Percentiles rank a stretch among this genome's conserved stretches.
Conservation (phyloP, 1,284 basidiomycete genomes). For the Ustilago nuda region DNA sequence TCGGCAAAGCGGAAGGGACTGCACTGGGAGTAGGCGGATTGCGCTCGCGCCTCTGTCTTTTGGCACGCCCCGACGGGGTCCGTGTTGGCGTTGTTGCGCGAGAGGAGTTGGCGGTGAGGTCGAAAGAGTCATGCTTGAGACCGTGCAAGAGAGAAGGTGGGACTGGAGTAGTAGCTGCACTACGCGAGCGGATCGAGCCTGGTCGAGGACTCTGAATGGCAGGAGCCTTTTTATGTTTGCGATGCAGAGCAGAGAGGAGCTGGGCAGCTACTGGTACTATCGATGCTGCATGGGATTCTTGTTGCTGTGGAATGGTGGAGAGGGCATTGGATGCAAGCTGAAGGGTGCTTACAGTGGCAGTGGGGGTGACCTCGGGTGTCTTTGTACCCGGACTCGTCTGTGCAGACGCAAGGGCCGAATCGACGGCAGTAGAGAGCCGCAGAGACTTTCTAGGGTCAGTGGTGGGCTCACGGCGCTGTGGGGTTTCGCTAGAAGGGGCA, state of each 20-base stretch:
- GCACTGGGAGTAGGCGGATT: constrained; percentile 13
- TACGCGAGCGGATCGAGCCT: constrained; percentile 32
- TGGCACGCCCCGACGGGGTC: constrained; percentile 29
- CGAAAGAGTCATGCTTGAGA: constrained; percentile 22
- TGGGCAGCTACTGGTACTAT: constrained; percentile 29
- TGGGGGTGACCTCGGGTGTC: constrained; percentile 19
- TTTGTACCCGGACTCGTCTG: constrained; percentile 25
- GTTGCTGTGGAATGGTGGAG: constrained; percentile 21
- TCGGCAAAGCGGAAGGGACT: constrained; percentile 20
- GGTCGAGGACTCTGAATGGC: constrained; percentile 43
- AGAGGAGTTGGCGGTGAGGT: constrained; percentile 33
- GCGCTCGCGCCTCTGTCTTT: constrained; percentile 39
- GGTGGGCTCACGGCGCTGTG: not conserved
- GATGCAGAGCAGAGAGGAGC: constrained; percentile 27
- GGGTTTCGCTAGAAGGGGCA: constrained; percentile 1
- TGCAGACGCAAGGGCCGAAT: constrained; percentile 17
- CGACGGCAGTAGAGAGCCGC: constrained; percentile 12
- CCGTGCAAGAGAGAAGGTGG: constrained; percentile 22
- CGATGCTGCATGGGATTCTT: not conserved
- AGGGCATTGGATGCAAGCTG: constrained; percentile 39
- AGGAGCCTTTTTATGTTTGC: constrained; percentile 33
- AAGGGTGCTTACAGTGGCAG: constrained; percentile 31
- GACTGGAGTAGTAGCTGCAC: constrained; percentile 37
- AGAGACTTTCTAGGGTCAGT: not conserved
- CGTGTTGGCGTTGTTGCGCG: constrained; percentile 38